Base-by-base conservation (phyloP, 176 grass and related monocot species). In the Tillandsia fasciculata region DNA sequence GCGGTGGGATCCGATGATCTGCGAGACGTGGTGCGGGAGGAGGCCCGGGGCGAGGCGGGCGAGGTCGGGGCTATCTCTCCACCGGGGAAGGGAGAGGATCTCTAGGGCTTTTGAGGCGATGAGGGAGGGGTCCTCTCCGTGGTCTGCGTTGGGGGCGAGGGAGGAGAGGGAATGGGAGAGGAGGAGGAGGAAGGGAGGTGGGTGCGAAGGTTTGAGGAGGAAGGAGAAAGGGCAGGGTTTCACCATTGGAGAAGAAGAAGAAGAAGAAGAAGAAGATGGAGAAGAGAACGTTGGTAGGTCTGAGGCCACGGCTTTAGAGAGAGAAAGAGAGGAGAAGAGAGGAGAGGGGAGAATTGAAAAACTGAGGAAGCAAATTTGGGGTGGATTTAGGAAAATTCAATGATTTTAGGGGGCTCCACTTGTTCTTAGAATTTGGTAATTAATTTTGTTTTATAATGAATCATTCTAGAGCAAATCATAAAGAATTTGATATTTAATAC, bases 1-100 rank as follows among this genome's bases (percentile, higher is more conserved):
- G 57, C 64, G 22, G 52, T 85, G 59, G 72, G 83, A 68, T 52
- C 51, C 64, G 72, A 85, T 49, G 72, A 85, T 75, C 68, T 75
- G 51, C 2, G 71, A 48, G 17, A 79, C 73, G 58, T 79, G 65
- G 20, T 42, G 12, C 14, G 82, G 72, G 57, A n/a, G 71, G 29
- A 76, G 67, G 14, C 52, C 78, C 11, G 67, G 49, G 56, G 70
- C 67, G 66, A 80, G 71, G 71, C 33, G 78, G 66, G 9, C 50
- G 11, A 85, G 77, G 22, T 85, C 77, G 15, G 54, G 58, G 42
- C 23, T 76, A 48, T 85, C 63, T 50, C 14, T 20, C 83, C 83
- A 85, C 6, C 61, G 70, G 29, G 77, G 77, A 10, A 67, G 22
- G 57, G 77, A 59, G 23, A 85, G 83, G 14, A 80, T 80, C 17